Base-by-base conservation (phyloP, 1,284 basidiomycete genomes). In the Heterobasidion occidentale region DNA sequence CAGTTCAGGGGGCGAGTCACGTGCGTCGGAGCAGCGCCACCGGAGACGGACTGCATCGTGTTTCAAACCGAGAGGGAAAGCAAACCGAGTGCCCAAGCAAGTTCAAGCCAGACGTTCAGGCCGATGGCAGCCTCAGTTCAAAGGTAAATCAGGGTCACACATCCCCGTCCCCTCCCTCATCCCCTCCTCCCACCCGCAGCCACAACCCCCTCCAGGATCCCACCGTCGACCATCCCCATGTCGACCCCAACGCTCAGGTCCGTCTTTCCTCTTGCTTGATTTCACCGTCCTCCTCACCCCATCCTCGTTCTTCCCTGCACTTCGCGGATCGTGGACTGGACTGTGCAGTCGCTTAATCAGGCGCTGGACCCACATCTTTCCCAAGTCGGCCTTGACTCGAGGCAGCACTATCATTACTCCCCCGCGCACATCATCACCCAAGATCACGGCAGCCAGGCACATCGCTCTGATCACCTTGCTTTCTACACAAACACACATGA, bases 341-440 rank as follows among this genome's bases (percentile, higher is more conserved):
- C 49, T 51, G 42, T 46, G 46, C 57, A 61, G 60, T 61, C 60
- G 9, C 54, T 61, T 36, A 54, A 61, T 54, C 61, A 62, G 55
- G 61, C 61, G 53, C 58, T 62, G 46, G 61, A 62, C 48, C 61
- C 61, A 7, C 61, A 62, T 46, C 56, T 62, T 19, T 61, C 60
- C 12, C 60, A 61, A 20, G 59, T 58, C 34, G 59, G 48, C 49
- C 59, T 61, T 52, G 60, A 61, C 51, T 56, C 60, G 50, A 58
- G 60, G 46, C 54, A 62, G 36, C 61, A 62, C 36, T 62, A 62
- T 51, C 60, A 61, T 55, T 59, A 59, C 48, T 27, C 60, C 3
- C 52, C 46, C 17, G 44, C 60, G 11, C 61, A 62, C 33, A 57
- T 62, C 27, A 56, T 62, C 36, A 9, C 60, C 44, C 60, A 59